phyloP scores from a whole-genome alignment of 2,329 filamentous ascomycete species.

The Albifimbria verrucaria region DNA sequence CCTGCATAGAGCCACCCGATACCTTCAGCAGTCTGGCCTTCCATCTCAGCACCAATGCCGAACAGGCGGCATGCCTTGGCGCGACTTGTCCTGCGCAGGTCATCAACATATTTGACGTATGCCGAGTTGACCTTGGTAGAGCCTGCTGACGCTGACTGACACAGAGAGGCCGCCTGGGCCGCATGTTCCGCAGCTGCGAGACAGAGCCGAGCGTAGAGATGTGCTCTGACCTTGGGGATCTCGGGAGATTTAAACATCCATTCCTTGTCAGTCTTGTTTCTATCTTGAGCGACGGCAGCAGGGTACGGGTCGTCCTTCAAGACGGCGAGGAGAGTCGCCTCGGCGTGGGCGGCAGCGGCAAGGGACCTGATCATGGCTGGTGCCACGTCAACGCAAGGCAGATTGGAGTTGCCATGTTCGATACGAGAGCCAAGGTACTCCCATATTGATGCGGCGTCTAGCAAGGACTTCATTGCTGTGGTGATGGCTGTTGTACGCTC shows the following conservation, averaged over 20 bases:
- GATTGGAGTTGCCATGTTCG: conserved; percentile 34
- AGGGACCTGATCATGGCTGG: conserved; percentile 53
- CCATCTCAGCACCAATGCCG: conserved; percentile 81
- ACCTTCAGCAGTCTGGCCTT: conserved; percentile 75
- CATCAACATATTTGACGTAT: conserved; percentile 70
- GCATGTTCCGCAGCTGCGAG: conserved; percentile 87
- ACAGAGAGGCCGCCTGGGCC: conserved; percentile 60
- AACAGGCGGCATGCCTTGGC: conserved; percentile 89
- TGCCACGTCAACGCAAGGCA: conserved; percentile 52
- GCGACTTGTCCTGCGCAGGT: conserved; percentile 69
- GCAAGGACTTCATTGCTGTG: conserved; percentile 71
- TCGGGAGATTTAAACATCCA: conserved; percentile 96
- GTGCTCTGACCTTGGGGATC: conserved; percentile 82
- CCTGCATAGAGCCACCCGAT: conserved; percentile 85
- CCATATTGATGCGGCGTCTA: conserved; percentile 77
- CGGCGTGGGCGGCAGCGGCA: conserved; percentile 69
- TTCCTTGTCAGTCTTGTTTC: conserved; percentile 80
- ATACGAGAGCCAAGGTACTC: conserved; percentile 63
- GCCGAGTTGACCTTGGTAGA: conserved; percentile 58
- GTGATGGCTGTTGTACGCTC: conserved; percentile 68
- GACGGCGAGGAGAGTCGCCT: conserved; percentile 86
- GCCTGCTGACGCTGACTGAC: conserved; percentile 34
- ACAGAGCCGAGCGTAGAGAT: conserved; percentile 84
- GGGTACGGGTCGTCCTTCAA: conserved; percentile 94
- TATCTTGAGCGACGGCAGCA: conserved; percentile 72